Percentiles rank a stretch among this genome's conserved stretches.
These are phyloP conservation scores for Sugiyamaella valdiviana DNA, from an alignment of 805 yeast species.

Conservation along the genomic window DNA sequence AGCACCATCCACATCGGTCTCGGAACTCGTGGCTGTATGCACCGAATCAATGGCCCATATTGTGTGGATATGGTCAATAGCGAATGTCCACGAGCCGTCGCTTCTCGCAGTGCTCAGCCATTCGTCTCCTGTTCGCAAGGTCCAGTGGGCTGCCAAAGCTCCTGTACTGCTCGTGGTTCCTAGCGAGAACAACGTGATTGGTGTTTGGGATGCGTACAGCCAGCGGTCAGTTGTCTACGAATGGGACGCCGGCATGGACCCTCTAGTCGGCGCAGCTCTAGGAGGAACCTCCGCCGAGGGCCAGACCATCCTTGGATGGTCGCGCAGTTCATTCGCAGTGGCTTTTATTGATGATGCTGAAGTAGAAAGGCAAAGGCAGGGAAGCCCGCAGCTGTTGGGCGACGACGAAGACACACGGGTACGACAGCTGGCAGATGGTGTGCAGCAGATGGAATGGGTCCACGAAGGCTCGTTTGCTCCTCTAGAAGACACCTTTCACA, in stretches of 20 bases:
- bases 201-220: slow-evolving; percentile 11
- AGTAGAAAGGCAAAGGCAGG: not conserved
- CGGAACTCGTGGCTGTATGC: slow-evolving; percentile 11
- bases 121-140: slow-evolving; percentile 5
- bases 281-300: not conserved
- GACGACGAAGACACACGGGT: slow-evolving; percentile 21
- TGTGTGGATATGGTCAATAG: slow-evolving; percentile 21
- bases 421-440: slow-evolving; percentile 15
- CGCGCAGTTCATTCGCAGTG: not conserved
- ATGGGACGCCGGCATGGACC: not conserved
- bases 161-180: slow-evolving; percentile 10
- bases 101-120: slow-evolving; percentile 14
- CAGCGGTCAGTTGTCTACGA: not conserved
- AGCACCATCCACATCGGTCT: slow-evolving; percentile 9
- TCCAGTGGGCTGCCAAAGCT: slow-evolving; percentile 7
- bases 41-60: slow-evolving; percentile 15
- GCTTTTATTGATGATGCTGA: not conserved
- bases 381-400: slow-evolving; percentile 17
- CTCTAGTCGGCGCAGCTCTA: not conserved
- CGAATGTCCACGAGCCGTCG: not conserved
- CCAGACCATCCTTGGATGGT: not conserved
- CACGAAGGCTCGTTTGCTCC: slow-evolving; percentile 8
- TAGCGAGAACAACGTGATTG: slow-evolving; percentile 2
- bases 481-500: slow-evolving; percentile 21
- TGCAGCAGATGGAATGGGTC: slow-evolving; percentile 21